These are phyloP conservation scores for Kwoniella bestiolae DNA, from an alignment of 768 basidiomycete genomes.

Conservation along the genomic window DNA sequence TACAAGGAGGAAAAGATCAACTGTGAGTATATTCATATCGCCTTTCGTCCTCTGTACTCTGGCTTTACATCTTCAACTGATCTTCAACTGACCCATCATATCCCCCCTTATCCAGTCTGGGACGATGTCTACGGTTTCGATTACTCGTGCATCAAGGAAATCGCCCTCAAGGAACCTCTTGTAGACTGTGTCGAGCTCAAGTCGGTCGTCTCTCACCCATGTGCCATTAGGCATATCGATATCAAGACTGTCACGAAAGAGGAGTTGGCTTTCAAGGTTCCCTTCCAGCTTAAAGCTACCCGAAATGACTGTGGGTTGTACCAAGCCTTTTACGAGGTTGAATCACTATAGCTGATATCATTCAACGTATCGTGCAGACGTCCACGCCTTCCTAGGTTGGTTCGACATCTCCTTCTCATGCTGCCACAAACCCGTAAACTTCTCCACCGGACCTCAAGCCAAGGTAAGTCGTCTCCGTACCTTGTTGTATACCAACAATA, in stretches of 20 bases:
- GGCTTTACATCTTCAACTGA: neutral
- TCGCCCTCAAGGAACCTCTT: constrained; percentile 91
- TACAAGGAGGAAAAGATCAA: constrained; percentile 99
- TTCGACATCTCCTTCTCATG: constrained; percentile 96
- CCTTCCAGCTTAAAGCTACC: constrained; percentile 78
- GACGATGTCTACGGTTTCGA: constrained; percentile 99
- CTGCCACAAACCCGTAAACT: constrained; percentile 92
- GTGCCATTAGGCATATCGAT: constrained; percentile 88
- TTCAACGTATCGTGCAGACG: constrained; percentile 62
- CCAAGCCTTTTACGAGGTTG: no score
- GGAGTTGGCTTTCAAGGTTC: constrained; percentile 81
- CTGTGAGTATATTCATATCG: constrained; percentile 66
- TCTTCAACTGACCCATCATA: neutral
- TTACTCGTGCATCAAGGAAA: constrained; percentile 99
- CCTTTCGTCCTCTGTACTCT: neutral
- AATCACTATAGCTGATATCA: neutral
- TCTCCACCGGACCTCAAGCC: constrained; percentile 97
- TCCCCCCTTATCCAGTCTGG: no score
- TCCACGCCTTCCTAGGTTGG: constrained; percentile 98
- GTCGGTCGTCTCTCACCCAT: constrained; percentile 91
- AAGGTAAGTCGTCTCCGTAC: constrained; percentile 65
- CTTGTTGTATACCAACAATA: neutral
- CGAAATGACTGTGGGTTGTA: constrained; percentile 83
- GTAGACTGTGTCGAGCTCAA: constrained; percentile 99
- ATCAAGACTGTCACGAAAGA: constrained; percentile 91